Evolutionary conservation across 2,329 filamentous ascomycete species (phyloP).

Genomic region (Canariomyces notabilis): DNA sequence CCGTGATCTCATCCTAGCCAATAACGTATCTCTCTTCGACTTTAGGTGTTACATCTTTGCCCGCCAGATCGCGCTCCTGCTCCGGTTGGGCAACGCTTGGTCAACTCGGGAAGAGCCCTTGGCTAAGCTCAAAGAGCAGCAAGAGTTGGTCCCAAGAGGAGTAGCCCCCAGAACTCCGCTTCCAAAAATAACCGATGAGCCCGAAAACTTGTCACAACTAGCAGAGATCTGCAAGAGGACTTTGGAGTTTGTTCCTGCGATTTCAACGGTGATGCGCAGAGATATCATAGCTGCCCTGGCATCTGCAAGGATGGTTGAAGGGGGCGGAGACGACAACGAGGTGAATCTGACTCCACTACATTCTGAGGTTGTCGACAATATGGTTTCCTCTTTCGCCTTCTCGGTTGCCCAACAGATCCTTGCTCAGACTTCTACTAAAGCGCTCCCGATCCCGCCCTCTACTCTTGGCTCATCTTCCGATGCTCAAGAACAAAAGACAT

Average conservation of each 20-base stretch:
- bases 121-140: constrained; percentile 57
- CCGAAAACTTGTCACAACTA: constrained; percentile 73
- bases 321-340: constrained; percentile 30
- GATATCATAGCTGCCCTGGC: constrained; percentile 65
- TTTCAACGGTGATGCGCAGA: constrained; percentile 71
- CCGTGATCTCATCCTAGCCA: constrained; percentile 84
- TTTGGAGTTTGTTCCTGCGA: constrained; percentile 76
- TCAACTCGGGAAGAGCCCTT: constrained; percentile 59
- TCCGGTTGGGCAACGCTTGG: constrained; percentile 73
- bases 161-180: constrained; percentile 49
- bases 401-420: constrained; percentile 71
- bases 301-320: constrained; percentile 34
- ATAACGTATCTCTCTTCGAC: constrained; percentile 93
- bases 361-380: constrained; percentile 60
- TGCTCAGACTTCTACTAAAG: constrained; percentile 65
- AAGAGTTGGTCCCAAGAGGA: constrained; percentile 53
- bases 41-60: constrained; percentile 93
- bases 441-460: constrained; percentile 61
- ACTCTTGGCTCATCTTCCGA: constrained; percentile 43
- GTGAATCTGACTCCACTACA: constrained; percentile 33
- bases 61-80: constrained; percentile 74
- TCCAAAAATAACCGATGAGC: constrained; percentile 50
- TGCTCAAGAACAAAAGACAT: constrained; percentile 54
- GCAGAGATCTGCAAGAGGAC: constrained; percentile 81
- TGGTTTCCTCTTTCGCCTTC: constrained; percentile 75